Evolutionary conservation across 306 rosid genomes (phyloP).

Genomic region (Lathyrus tuberosus): DNA sequence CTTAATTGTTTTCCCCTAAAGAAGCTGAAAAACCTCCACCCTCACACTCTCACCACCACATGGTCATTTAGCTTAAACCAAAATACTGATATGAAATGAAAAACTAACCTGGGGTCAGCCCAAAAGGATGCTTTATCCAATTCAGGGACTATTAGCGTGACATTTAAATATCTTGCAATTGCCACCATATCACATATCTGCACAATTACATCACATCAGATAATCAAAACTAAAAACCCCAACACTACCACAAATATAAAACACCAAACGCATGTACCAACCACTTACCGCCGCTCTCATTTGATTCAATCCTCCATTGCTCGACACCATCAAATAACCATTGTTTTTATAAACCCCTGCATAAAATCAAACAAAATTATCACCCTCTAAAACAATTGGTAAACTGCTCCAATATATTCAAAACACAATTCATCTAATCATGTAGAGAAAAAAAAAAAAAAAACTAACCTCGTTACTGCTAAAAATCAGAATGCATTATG

Average conservation of each 20-base stretch:
- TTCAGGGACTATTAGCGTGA: constrained; percentile 92
- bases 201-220: constrained; percentile 9
- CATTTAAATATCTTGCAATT: constrained; percentile 88
- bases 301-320: constrained; percentile 96
- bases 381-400: background rate
- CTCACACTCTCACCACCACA: constrained; percentile 6
- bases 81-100: constrained; percentile 17
- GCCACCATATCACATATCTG: constrained; percentile 99
- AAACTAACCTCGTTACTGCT: background rate
- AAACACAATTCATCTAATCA: constrained; percentile 7
- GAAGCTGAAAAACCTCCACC: constrained; percentile 1
- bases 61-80: constrained; percentile 12
- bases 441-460: background rate
- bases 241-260: constrained; percentile 12
- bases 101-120: constrained; percentile 90
- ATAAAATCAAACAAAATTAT: constrained; percentile 38
- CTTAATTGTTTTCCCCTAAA: background rate
- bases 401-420: background rate
- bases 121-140: constrained; percentile 91
- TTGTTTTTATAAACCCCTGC: constrained; percentile 88
- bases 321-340: constrained; percentile 90
- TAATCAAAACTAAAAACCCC: constrained; percentile 18
- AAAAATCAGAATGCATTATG: background rate
- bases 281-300: constrained; percentile 96
- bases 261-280: background rate